Evolutionary conservation across 768 basidiomycete genomes (phyloP), one percentile per base, ranked within the genome.

Genomic region (Boletellus ananiceps): DNA sequence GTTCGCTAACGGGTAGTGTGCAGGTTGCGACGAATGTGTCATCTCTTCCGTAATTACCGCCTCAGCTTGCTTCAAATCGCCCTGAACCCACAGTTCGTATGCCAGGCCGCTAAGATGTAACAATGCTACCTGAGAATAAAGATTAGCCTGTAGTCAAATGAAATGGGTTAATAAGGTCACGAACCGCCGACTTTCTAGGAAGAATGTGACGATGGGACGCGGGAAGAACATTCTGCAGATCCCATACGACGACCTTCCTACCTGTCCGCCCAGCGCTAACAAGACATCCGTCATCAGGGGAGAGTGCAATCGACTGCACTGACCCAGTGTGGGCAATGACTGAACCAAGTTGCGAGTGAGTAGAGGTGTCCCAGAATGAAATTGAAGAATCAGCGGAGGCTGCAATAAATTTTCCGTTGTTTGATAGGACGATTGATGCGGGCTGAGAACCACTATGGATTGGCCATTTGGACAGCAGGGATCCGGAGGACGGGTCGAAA

Each of bases 341-440:
- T n/a, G 50, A 34, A 31, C 56, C 56, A 1, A 57, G 33, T 27
- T 56, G 54, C 2, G 32, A 29, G 4, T 39, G 39, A 27, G 44
- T 52, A 15, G 50, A 52, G 3, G 47, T 38, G 16, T 57, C 56
- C 54, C 56, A 57, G 16, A 57, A 52, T 12, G 54, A 57, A 27
- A 57, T 47, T 1, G 41, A 49, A 5, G 34, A 40, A 16, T 19
- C 42, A 5, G 56, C 50, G 1, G 56, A 49, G 33, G 45, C 50
- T 23, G n/a, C 50, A 16, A 56, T 44, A 34, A 56, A 57, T 1
- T 56, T 57, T 27, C 46, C 50, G 4, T 16, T 52, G 13, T 38
- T 46, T 15, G 56, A 51, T 9, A 57, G n/a, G 25, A 18, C 44
- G 4, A 57, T 52, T 14, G 56, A 57, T 1, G 50, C 54, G 5